phyloP scores from a whole-genome alignment of 345 rosid species.

The Lepidium aucheri region DNA sequence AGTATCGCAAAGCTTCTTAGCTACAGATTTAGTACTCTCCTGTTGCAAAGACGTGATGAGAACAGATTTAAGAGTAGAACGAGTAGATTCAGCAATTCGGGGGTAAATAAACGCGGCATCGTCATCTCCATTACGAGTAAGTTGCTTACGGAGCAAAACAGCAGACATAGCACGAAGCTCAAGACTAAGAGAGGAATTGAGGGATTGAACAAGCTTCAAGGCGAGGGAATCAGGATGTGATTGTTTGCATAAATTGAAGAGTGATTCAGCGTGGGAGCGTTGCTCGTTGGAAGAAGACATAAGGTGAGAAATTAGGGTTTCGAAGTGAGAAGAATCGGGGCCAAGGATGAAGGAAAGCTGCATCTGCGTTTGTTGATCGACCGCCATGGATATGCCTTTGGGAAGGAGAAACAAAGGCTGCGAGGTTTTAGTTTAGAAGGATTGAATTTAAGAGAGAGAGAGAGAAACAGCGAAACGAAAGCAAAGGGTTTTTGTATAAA shows the following conservation, averaged over 20 bases:
- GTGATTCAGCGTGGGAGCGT: slow-evolving; percentile 56
- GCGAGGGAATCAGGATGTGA: slow-evolving; percentile 48
- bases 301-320: slow-evolving; percentile 52
- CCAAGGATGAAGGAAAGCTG: slow-evolving; percentile 35
- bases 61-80: slow-evolving; percentile 36
- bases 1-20: slow-evolving; percentile 52
- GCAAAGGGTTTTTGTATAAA: background rate
- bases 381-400: slow-evolving; percentile 14
- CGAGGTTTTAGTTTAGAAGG: background rate
- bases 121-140: slow-evolving; percentile 28
- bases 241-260: slow-evolving; percentile 52
- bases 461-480: background rate
- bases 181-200: slow-evolving; percentile 31
- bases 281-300: slow-evolving; percentile 71
- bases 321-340: slow-evolving; percentile 49
- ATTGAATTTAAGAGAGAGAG: background rate
- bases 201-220: slow-evolving; percentile 42
- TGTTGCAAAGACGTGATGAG: slow-evolving; percentile 42
- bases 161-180: slow-evolving; percentile 60
- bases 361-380: slow-evolving; percentile 26
- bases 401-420: background rate
- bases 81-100: slow-evolving; percentile 34
- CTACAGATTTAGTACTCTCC: slow-evolving; percentile 35
- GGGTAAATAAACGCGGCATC: slow-evolving; percentile 43
- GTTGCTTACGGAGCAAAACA: slow-evolving; percentile 58